Evolutionary conservation across 1,284 basidiomycete genomes (phyloP).

Genomic region (Cutaneotrichosporon cavernicola): DNA sequence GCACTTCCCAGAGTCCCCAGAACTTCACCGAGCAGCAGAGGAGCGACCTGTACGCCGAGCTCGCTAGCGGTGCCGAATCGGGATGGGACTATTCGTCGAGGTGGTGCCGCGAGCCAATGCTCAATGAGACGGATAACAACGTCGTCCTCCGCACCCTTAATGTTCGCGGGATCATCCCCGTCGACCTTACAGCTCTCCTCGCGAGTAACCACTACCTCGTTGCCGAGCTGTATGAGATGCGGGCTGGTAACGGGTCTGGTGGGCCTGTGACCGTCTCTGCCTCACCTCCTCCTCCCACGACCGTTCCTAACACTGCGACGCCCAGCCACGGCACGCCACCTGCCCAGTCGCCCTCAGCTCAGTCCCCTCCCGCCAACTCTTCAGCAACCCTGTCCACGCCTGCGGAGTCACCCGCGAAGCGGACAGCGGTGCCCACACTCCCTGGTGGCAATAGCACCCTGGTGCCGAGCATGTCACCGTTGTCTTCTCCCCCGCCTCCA

Average conservation of each 20-base stretch:
- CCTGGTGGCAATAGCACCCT: background rate
- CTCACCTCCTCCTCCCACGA: background rate
- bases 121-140: slow-evolving; percentile 53
- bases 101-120: slow-evolving; percentile 58
- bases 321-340: background rate
- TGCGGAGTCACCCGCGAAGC: background rate
- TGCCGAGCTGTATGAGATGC: slow-evolving; percentile 63
- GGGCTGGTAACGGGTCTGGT: slow-evolving; percentile 17
- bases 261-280: background rate
- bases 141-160: slow-evolving; percentile 70
- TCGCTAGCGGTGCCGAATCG: slow-evolving; percentile 82
- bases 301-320: background rate
- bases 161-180: slow-evolving; percentile 66
- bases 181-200: slow-evolving; percentile 81
- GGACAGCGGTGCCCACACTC: background rate
- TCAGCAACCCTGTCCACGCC: background rate
- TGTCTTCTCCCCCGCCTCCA: no score
- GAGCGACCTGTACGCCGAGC: slow-evolving; percentile 75
- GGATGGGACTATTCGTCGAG: slow-evolving; percentile 57
- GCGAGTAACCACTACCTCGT: slow-evolving; percentile 59
- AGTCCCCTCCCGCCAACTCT: background rate
- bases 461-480: background rate
- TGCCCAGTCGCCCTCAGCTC: background rate
- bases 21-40: slow-evolving; percentile 63
- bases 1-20: slow-evolving; percentile 55